Base-by-base conservation (phyloP, 2,329 filamentous ascomycete genomes). In the Nemania serpens region DNA sequence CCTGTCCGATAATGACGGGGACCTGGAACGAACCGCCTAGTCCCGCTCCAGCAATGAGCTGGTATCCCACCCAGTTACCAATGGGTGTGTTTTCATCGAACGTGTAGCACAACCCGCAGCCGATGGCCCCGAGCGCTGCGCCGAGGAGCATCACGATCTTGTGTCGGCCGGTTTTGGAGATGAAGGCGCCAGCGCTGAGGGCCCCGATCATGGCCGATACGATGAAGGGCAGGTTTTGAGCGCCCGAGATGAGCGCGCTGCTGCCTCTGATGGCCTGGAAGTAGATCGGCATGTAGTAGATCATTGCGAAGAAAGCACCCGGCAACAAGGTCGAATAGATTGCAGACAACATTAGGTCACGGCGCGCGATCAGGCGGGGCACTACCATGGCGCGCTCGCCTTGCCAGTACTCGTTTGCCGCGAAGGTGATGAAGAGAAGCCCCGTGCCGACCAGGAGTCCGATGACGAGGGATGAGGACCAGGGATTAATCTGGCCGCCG, bases 1-100 rank as follows among this genome's bases (percentile, higher is more conserved):
- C 70, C 41, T 79, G 76, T 0, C 72, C 70, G 5, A 75, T 70
- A 10, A 76, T 75, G 51, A 80, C 74, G 0, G 76, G 76, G 1
- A 77, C 68, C 56, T 80, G 75, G 12, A 57, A 17, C 2, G 41
- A 29, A n/a, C 22, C 12, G 2, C 77, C 69, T 5, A 36, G 29
- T 2, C 75, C 77, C 10, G 76, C 65, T 3, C 78, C 79, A 12
- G 34, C 55, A 5, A 66, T 20, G 17, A 66, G 55, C 55, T 81
- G 77, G 55, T 77, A 81, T 2, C 77, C 77, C 15, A 81, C 76
- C 77, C 78, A 81, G 18, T 69, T 66, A 1, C 67, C 73, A 0
- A 68, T 62, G 2, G 64, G 36, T 13, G 74, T 71, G 18, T 63
- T 43, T 1, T 69, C 52, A 10, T 69, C 65, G 0, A 77, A 61